phyloP scores from a whole-genome alignment of 345 rosid species.

The Acer yangbiense region DNA sequence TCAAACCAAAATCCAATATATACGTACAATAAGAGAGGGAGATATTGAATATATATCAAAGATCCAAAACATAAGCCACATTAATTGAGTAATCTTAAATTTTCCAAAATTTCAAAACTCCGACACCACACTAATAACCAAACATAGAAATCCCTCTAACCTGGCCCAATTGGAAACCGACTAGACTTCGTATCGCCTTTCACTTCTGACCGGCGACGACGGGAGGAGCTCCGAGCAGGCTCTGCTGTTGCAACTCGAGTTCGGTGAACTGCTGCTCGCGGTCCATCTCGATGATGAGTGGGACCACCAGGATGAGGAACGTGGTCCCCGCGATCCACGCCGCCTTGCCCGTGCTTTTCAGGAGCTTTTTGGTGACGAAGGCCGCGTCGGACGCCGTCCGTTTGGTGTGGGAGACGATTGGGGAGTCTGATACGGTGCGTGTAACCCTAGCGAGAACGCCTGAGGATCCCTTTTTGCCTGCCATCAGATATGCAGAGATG shows the following conservation, averaged over 20 bases:
- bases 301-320: conserved; percentile 63
- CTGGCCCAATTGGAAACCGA: background rate
- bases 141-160: conserved; percentile 13
- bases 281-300: conserved; percentile 74
- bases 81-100: background rate
- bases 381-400: conserved; percentile 50
- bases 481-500: conserved; percentile 4
- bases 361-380: conserved; percentile 53
- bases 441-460: conserved; percentile 27
- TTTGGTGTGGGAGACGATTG: conserved; percentile 39
- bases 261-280: conserved; percentile 69
- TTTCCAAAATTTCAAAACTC: background rate
- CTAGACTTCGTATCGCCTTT: background rate
- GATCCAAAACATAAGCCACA: background rate
- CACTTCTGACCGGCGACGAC: conserved; percentile 28
- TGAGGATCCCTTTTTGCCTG: conserved; percentile 23
- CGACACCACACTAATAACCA: background rate
- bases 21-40: background rate
- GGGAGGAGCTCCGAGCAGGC: conserved; percentile 71
- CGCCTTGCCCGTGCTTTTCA: conserved; percentile 81
- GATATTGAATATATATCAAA: background rate
- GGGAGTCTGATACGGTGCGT: conserved; percentile 25
- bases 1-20: background rate
- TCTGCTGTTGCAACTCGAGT: conserved; percentile 64
- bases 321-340: conserved; percentile 86